Evolutionary conservation across 2,329 filamentous ascomycete species (phyloP).

Genomic region (Sphaceloma murrayae): DNA sequence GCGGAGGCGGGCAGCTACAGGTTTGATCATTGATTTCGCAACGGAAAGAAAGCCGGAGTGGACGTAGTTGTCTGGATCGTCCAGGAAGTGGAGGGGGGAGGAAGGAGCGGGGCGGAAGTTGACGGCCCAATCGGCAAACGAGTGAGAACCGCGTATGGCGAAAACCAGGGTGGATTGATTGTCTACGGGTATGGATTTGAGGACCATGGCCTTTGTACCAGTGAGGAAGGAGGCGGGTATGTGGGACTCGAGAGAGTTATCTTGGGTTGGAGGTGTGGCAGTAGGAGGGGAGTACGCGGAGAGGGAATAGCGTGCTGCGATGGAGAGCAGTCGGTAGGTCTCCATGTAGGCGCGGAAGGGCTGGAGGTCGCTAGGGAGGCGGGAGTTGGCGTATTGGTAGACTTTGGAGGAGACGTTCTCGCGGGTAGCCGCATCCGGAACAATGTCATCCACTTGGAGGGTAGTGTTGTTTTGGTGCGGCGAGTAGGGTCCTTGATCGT

Average conservation of each 20-base stretch:
- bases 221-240: slow-evolving; percentile 60
- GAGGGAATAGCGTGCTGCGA: slow-evolving; percentile 69
- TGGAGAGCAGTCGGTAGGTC: slow-evolving; percentile 66
- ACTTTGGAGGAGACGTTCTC: slow-evolving; percentile 64
- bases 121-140: slow-evolving; percentile 50
- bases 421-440: slow-evolving; percentile 30
- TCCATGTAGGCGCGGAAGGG: slow-evolving; percentile 61
- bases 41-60: slow-evolving; percentile 31
- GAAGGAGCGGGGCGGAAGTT: slow-evolving; percentile 3
- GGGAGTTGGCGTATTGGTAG: slow-evolving; percentile 68
- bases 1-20: slow-evolving; percentile 40
- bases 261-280: slow-evolving; percentile 40
- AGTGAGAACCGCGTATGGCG: slow-evolving; percentile 70
- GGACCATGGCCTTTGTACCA: slow-evolving; percentile 77
- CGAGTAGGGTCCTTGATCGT: slow-evolving; percentile 4
- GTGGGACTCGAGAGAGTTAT: slow-evolving; percentile 44
- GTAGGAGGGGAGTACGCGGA: slow-evolving; percentile 60
- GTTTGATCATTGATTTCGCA: slow-evolving; percentile 34
- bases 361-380: slow-evolving; percentile 56
- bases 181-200: slow-evolving; percentile 72
- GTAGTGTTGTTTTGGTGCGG: slow-evolving; percentile 29
- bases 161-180: slow-evolving; percentile 71
- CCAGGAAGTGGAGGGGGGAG: slow-evolving; percentile 1
- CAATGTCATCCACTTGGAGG: slow-evolving; percentile 30
- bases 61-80: slow-evolving; percentile 14